A percentile compares a stretch with the other conserved stretches of the same genome.
phyloP scores from a whole-genome alignment of 192 early-diverging fungal genomes.

The Allomyces arbusculus region DNA sequence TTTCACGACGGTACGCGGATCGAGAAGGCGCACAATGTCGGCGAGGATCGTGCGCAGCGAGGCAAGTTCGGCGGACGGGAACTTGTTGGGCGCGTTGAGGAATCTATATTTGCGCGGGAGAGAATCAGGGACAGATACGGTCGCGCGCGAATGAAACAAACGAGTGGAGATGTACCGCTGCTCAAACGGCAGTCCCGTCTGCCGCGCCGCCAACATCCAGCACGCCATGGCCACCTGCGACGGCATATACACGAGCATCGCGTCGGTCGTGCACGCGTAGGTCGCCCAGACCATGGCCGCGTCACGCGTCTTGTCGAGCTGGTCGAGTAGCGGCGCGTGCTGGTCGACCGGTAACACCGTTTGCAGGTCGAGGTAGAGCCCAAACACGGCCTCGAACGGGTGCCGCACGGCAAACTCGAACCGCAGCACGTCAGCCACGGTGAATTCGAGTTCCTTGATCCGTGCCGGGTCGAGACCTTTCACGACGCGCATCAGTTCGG shows the following conservation, averaged over 20 bases:
- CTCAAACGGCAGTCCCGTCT: not conserved
- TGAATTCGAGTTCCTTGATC: not conserved
- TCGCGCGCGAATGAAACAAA: no score
- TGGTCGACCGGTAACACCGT: not conserved
- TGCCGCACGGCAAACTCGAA: not conserved
- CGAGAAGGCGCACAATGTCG: no score
- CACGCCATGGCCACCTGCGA: not conserved
- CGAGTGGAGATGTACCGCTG: not conserved
- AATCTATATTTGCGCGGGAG: no score
- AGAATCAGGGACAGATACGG: no score
- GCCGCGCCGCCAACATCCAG: not conserved
- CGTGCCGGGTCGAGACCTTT: not conserved
- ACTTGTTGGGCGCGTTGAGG: not conserved
- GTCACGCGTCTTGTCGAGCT: not conserved
- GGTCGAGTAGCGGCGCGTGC: not conserved
- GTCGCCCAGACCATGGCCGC: not conserved
- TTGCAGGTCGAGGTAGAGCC: not conserved
- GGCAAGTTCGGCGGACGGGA: not conserved
- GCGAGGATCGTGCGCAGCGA: no score
- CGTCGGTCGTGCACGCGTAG: not conserved
- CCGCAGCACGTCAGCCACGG: not conserved
- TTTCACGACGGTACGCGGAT: no score
- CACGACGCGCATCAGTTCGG: not conserved
- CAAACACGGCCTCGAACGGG: not conserved
- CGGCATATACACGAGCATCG: not conserved